Evolutionary conservation across 345 rosid species (phyloP).

Genomic region (Heritiera littoralis): DNA sequence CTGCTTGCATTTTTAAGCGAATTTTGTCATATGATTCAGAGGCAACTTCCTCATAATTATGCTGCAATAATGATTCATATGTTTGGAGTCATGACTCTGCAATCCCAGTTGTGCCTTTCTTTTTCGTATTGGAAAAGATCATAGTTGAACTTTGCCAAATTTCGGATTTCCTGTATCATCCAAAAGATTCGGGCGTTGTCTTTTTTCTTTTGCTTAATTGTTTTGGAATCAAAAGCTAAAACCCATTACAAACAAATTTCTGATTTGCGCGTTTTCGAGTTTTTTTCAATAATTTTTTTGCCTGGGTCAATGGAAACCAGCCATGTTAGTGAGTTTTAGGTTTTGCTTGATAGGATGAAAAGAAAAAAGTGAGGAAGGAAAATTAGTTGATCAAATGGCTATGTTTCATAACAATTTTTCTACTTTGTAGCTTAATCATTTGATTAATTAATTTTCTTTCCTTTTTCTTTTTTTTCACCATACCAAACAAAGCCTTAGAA

Average conservation of each 20-base stretch:
- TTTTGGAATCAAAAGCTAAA: neutral
- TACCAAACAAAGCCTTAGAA: too few species aligned
- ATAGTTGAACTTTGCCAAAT: neutral
- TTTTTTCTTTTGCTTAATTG: neutral
- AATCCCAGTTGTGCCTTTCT: neutral
- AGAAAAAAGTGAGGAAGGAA: too few species aligned
- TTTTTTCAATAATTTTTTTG: neutral
- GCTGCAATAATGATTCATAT: neutral
- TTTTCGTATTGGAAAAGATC: neutral
- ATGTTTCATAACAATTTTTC: too few species aligned
- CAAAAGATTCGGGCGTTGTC: neutral
- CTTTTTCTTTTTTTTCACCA: too few species aligned
- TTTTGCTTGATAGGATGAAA: too few species aligned
- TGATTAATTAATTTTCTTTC: too few species aligned
- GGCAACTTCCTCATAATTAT: neutral
- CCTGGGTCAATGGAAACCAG: neutral
- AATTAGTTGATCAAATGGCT: too few species aligned
- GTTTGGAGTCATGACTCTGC: neutral
- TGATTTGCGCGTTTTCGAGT: conserved; percentile 3
- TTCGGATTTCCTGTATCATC: neutral
- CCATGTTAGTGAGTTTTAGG: neutral
- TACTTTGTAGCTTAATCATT: too few species aligned
- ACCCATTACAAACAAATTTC: neutral
- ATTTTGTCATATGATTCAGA: too few species aligned
- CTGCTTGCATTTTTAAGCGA: too few species aligned